These are phyloP conservation scores for Ceratobasidium sp. DNA, from an alignment of 1,284 basidiomycete genomes.

Conservation along the genomic window DNA sequence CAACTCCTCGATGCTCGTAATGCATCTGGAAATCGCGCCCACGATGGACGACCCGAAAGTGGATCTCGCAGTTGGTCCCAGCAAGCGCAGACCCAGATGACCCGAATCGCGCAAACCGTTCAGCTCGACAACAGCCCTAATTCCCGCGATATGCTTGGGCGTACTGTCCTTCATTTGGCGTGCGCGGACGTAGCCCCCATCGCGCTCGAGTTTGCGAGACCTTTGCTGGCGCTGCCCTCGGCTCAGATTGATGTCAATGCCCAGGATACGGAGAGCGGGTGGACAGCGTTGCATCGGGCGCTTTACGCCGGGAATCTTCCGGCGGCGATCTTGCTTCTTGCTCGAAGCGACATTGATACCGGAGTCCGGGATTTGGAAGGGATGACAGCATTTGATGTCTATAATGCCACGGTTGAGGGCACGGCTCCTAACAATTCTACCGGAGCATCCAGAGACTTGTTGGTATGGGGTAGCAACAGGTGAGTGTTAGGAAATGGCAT, in stretches of 20 bases:
- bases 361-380: conserved; percentile 90
- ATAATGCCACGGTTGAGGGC: conserved; percentile 88
- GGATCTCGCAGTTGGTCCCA: conserved; percentile 77
- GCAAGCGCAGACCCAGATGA: conserved; percentile 62
- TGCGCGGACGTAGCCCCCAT: conserved; percentile 72
- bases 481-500: conserved; percentile 52
- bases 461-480: conserved; percentile 94
- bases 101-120: conserved; percentile 55
- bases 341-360: conserved; percentile 80
- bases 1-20: conserved; percentile 75
- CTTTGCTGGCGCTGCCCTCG: conserved; percentile 81
- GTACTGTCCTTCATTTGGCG: conserved; percentile 89
- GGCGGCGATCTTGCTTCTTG: conserved; percentile 82
- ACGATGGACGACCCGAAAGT: conserved; percentile 55
- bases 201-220: conserved; percentile 82
- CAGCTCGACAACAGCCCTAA: conserved; percentile 72
- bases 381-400: conserved; percentile 93
- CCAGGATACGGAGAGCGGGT: conserved; percentile 86
- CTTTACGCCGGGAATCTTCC: conserved; percentile 89
- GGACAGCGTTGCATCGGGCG: conserved; percentile 94
- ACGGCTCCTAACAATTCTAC: conserved; percentile 70
- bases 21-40: conserved; percentile 58
- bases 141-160: conserved; percentile 76
- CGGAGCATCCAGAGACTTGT: conserved; percentile 71
- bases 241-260: conserved; percentile 82